Percentiles rank a stretch among this genome's conserved stretches.
Evolutionary conservation across 2,329 filamentous ascomycete genomes (phyloP).

Genomic region (Colletotrichum lupini): DNA sequence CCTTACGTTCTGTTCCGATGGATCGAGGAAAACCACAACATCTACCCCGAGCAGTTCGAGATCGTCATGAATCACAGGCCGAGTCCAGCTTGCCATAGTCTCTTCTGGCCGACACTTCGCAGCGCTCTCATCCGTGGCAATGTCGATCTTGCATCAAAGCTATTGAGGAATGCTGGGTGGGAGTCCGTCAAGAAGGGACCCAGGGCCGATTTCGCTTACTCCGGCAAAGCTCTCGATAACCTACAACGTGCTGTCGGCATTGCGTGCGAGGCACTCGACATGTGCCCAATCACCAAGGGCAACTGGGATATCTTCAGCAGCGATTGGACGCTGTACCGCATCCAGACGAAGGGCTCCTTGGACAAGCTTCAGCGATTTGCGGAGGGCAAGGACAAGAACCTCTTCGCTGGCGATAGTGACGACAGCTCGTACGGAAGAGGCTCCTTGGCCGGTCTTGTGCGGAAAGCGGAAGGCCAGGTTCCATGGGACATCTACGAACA

Average conservation of each 20-base stretch:
- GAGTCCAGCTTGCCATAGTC: constrained; percentile 78
- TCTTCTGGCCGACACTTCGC: constrained; percentile 90
- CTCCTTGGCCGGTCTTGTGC: constrained; percentile 72
- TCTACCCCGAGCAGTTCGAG: constrained; percentile 74
- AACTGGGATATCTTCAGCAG: constrained; percentile 87
- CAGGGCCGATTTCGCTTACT: constrained; percentile 71
- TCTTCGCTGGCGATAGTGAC: constrained; percentile 42
- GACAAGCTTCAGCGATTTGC: constrained; percentile 81
- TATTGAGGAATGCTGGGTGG: constrained; percentile 83
- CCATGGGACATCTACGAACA: constrained; percentile 93
- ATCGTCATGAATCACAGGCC: constrained; percentile 73
- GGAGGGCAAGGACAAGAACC: constrained; percentile 73
- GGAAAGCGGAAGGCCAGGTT: constrained; percentile 86
- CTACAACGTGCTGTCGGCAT: constrained; percentile 78
- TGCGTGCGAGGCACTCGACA: constrained; percentile 75
- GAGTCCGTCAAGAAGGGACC: constrained; percentile 77
- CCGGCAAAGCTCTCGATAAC: constrained; percentile 79
- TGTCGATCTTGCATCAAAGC: constrained; percentile 71
- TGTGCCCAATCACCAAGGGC: constrained; percentile 75
- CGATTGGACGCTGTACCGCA: constrained; percentile 87
- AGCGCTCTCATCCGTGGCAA: constrained; percentile 80
- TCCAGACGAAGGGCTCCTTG: constrained; percentile 75
- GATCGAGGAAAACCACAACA: constrained; percentile 80
- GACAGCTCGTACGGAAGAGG: constrained; percentile 54
- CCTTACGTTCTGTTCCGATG: constrained; percentile 86